Conservation (phyloP, 2,329 filamentous ascomycete genomes). For the Stagonosporopsis chrysanthemi region DNA sequence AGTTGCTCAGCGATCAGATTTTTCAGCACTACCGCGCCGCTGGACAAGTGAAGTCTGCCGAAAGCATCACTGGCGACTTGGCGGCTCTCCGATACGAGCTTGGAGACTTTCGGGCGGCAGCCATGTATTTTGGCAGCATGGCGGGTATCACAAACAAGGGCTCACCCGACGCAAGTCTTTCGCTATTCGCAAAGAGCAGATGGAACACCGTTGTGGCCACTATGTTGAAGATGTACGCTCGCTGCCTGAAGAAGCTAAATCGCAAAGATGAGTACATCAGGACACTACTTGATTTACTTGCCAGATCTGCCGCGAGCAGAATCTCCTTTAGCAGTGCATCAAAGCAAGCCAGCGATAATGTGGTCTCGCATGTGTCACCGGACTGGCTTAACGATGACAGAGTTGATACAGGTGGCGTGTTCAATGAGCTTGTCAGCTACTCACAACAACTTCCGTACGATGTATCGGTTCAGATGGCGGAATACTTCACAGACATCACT, state of each 20-base stretch:
- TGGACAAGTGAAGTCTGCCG: constrained; percentile 77
- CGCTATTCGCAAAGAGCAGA: constrained; percentile 75
- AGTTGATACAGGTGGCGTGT: constrained; percentile 47
- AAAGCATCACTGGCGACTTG: constrained; percentile 81
- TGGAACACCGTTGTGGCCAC: constrained; percentile 84
- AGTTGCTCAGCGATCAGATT: constrained; percentile 80
- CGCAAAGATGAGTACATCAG: constrained; percentile 81
- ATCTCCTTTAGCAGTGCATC: constrained; percentile 36
- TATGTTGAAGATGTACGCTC: constrained; percentile 84
- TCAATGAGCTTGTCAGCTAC: constrained; percentile 55
- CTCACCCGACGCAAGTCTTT: constrained; percentile 13
- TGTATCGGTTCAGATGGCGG: constrained; percentile 71
- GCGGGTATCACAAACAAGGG: constrained; percentile 58
- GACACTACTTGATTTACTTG: constrained; percentile 75
- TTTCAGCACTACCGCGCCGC: constrained; percentile 84
- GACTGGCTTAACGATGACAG: constrained; percentile 51
- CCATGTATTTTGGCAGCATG: constrained; percentile 78
- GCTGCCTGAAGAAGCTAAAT: constrained; percentile 79
- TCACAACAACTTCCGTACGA: constrained; percentile 65
- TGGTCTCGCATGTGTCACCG: constrained; percentile 17
- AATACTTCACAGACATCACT: constrained; percentile 75
- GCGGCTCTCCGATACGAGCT: constrained; percentile 82
- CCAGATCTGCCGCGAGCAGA: constrained; percentile 63
- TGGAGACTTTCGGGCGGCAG: constrained; percentile 75
- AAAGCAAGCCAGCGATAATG: constrained; percentile 23